Evolutionary conservation across 768 basidiomycete species (phyloP).

Genomic region (Calocera cornea): DNA sequence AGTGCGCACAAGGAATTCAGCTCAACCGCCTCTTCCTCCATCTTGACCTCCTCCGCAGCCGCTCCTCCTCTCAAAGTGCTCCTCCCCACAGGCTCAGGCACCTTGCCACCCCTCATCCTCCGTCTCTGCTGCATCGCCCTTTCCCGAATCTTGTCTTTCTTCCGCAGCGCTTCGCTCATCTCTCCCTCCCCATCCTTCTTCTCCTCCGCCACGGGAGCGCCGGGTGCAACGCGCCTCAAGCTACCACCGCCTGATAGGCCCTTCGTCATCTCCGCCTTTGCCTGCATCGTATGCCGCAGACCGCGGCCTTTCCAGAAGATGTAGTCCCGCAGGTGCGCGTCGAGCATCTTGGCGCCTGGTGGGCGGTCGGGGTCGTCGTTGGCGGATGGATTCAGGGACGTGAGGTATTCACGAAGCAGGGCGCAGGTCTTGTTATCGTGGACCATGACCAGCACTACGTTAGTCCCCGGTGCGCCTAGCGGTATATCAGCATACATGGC

Average conservation of each 20-base stretch:
- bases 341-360: conserved; percentile 65
- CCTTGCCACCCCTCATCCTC: conserved; percentile 59
- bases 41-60: conserved; percentile 4
- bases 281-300: background rate
- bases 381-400: conserved; percentile 35
- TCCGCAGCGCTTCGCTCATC: conserved; percentile 61
- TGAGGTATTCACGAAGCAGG: conserved; percentile 68
- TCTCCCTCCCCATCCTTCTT: conserved; percentile 22
- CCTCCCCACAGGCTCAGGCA: conserved; percentile 9
- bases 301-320: conserved; percentile 65
- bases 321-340: conserved; percentile 54
- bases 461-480: conserved; percentile 38
- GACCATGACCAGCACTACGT: conserved; percentile 79
- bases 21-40: conserved; percentile 15
- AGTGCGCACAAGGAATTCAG: conserved; percentile 37
- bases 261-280: background rate
- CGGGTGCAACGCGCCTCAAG: conserved; percentile 12
- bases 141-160: conserved; percentile 52
- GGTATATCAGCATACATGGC: background rate
- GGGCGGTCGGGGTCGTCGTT: conserved; percentile 13
- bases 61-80: background rate
- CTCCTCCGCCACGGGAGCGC: conserved; percentile 3
- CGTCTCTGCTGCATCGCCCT: conserved; percentile 42
- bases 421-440: conserved; percentile 62
- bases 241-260: conserved; percentile 9